Base-by-base conservation (phyloP, 2,329 filamentous ascomycete genomes). In the Fusarium pininemorale region DNA sequence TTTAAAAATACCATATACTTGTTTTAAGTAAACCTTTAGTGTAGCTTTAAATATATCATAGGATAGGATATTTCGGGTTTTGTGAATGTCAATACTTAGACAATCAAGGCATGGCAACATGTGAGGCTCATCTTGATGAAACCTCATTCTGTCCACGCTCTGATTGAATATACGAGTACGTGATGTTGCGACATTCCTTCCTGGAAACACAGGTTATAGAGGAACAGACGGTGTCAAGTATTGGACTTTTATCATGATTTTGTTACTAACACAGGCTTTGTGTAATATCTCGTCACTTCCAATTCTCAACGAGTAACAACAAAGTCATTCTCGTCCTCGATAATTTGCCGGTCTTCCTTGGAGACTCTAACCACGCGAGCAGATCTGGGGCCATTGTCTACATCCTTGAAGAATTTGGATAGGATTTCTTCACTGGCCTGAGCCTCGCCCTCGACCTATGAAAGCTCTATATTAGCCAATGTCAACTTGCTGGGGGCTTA, bases 361-460 rank as follows among this genome's bases (percentile, higher is more conserved):
- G 95, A 92, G 13, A 98, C 84, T 76, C 92, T 91, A 42, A 90
- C 90, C 0, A 98, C 96, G 30, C 88, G 88, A 4, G 95, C 91
- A 63, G 90, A 86, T 3, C 87, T 84, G 0, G 95, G 95, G 0
- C 96, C 96, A 59, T 90, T 88, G 78, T 94, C 88, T 53, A 98
- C 84, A 71, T 94, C 91, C 75, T 92, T 90, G 41, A 97, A 84
- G 74, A 98, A 92, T 63, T 90, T 88, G 59, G 90, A 83, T 32
- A 98, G 81, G 6, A 87, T 83, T 2, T 90, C 87, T 3, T 91
- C 87, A 5, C 89, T 86, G 37, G 94, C 95, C 81, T 98, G 96
- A 10, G 92, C 95, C 83, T 98, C 95, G 32, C 96, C 96, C 79
- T 94, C 90, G 53, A 98, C 95, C 94, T 98, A 53, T 77, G 82